Base-by-base conservation (phyloP, 2,329 filamentous ascomycete species). In the Diplocarpon rosae region DNA sequence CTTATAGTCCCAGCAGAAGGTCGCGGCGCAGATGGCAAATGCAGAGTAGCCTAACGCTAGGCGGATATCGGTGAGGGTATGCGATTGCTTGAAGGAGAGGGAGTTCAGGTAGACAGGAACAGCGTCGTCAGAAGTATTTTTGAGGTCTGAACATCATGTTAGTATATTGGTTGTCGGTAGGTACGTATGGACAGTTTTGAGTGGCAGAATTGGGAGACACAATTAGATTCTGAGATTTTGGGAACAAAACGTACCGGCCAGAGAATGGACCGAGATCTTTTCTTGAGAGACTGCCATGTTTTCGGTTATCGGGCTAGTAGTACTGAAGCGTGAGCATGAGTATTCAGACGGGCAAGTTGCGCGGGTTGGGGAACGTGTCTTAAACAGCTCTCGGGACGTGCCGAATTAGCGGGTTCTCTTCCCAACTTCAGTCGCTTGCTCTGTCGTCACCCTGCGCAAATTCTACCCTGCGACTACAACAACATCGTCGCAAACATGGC, bases 101-200 rank as follows among this genome's bases (percentile, higher is more conserved):
- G 80, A 85, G 66, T 86, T 90, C 52, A 98, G 80, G 70, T 96
- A 96, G 67, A 92, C 88, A 47, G 85, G 80, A 48, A 98, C 81
- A 46, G 89, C 87, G 67, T 98, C 92, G 69, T 98, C 92, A 54
- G 85, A 87, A 32, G 89, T 93, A 69, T 92, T 94, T 67, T 96
- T 96, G 52, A 98, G 82, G 63, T 96, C 92, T 94, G 62, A 20
- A 11, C n/a, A n/a, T 11, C 1, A 16, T 24, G 35, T 56, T 49
- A 51, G 48, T 33, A 46, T 15, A 46, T 15, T 28, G 12, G 16
- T 32, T 39, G 39, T 17, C 33, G 17, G 31, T 17, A 37, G 17
- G 31, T 14, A 20, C 6, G 9, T 12, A 15, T 16, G 17, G 2
- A 13, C n/a, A 32, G 29, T n/a, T 28, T 38, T 24, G 14, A 29